Percentiles rank a stretch among this genome's conserved stretches.
Conservation (phyloP, 1,284 basidiomycete genomes). For the Microstroma glucosiphilum region DNA sequence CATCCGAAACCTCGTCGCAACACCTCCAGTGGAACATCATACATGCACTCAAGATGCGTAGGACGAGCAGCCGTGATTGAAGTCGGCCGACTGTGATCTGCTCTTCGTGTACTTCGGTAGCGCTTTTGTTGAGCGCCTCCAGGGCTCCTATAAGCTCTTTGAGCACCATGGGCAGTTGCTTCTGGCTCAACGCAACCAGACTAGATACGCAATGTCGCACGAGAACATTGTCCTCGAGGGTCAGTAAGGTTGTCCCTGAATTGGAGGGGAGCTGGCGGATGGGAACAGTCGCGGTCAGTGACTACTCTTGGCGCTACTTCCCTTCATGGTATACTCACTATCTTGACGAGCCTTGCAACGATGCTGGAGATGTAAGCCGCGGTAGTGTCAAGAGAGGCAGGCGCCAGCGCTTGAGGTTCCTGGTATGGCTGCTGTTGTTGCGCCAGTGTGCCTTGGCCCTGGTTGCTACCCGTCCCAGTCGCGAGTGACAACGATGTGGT, state of each 20-base stretch:
- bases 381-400: conserved; percentile 17
- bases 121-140: conserved; percentile 31
- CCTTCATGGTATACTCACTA: conserved; percentile 13
- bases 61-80: conserved; percentile 80
- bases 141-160: conserved; percentile 35
- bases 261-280: conserved; percentile 29
- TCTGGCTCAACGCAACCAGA: conserved; percentile 37
- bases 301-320: background rate
- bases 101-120: conserved; percentile 19
- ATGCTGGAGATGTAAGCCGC: conserved; percentile 36
- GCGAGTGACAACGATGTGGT: background rate
- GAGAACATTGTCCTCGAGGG: conserved; percentile 37
- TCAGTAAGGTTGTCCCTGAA: conserved; percentile 30
- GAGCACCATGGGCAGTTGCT: conserved; percentile 31
- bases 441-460: background rate
- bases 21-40: conserved; percentile 68
- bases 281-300: background rate
- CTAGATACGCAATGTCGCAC: conserved; percentile 36
- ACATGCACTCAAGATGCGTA: conserved; percentile 72
- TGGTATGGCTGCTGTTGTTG: background rate
- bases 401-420: background rate
- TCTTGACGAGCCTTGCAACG: conserved; percentile 38
- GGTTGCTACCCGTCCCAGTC: background rate
- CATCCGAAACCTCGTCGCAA: conserved; percentile 13
- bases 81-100: conserved; percentile 55